Base-by-base conservation (phyloP, 441 rosid species). In the Corymbia calophylla region DNA sequence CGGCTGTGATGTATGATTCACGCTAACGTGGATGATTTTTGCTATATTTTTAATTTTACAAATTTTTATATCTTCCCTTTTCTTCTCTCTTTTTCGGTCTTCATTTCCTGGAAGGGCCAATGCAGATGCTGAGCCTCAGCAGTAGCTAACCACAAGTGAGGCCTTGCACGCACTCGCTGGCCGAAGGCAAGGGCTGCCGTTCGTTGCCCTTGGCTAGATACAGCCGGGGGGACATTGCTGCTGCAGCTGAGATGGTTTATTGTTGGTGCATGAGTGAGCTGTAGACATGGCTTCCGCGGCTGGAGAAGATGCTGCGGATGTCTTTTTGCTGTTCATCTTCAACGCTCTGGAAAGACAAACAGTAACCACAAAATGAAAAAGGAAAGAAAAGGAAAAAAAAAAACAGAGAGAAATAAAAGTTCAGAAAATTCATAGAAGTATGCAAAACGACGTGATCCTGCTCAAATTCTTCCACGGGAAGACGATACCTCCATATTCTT, bases 1-100 rank as follows among this genome's bases (percentile, higher is more conserved):
- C 0, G 0, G 48, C 27, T 0, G 27, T 6, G 25, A 29, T 23
- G 25, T 4, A 58, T 56, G 29, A 21, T 0, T 10, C 1, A 29
- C 13, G 11, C 10, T 44, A 23, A 12, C 15, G 8, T 70, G 27
- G 5, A 21, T 8, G 25, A 73, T 35, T 73, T 73, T 73, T 44
- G 2, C 3, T 21, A 21, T 39, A 39, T 62, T 31, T 31, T 31
- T 4, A 16, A 7, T 66, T 8, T 66, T 66, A n/a, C 13, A 6
- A 64, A n/a, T 66, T 16, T 18, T 19, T 32, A 32, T 4, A 17
- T 62, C 5, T 62, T 11, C 12, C 10, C 6, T 35, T 18, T 12
- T 39, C 11, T 35, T 5, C 6, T 35, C 7, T 73, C 44, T 44
- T 44, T 44, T 9, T 25, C 6, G 25, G 17, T 44, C 5, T 77